Conservation (phyloP, 495 filamentous ascomycete genomes). For the Trichoderma erinaceum region DNA sequence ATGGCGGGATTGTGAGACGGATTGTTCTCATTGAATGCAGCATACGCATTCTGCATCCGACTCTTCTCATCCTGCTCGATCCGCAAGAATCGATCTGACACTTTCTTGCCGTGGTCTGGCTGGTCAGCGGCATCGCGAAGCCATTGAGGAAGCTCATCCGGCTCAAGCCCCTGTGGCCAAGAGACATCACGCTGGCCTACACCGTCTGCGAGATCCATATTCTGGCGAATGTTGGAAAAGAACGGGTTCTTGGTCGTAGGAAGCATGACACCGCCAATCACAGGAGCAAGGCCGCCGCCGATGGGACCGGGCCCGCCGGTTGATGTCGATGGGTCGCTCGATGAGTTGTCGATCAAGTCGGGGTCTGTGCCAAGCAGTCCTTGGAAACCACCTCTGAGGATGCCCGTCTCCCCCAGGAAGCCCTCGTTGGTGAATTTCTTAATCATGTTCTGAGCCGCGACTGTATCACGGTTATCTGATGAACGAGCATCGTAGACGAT, state of each 20-base stretch:
- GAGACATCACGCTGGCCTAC: conserved; percentile 84
- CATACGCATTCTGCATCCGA: conserved; percentile 86
- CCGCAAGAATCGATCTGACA: conserved; percentile 74
- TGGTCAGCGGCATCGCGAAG: conserved; percentile 58
- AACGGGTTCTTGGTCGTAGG: conserved; percentile 79
- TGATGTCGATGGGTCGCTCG: conserved; percentile 37
- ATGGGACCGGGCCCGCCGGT: conserved; percentile 26
- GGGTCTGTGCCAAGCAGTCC: conserved; percentile 45
- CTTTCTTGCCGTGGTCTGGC: conserved; percentile 66
- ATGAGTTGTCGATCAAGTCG: conserved; percentile 41
- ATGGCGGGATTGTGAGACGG: conserved; percentile 21
- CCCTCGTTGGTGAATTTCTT: conserved; percentile 88
- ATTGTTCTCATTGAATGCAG: conserved; percentile 43
- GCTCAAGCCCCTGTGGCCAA: conserved; percentile 52
- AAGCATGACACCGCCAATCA: conserved; percentile 81
- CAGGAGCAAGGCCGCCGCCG: conserved; percentile 59
- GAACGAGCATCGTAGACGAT: conserved; percentile 83
- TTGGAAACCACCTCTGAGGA: conserved; percentile 59
- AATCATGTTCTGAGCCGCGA: conserved; percentile 70
- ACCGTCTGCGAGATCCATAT: conserved; percentile 90
- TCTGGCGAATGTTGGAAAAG: conserved; percentile 92
- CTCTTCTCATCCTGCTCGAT: conserved; percentile 82
- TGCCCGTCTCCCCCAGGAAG: conserved; percentile 65
- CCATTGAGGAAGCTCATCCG: conserved; percentile 66
- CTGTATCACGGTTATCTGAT: conserved; percentile 67